Evolutionary conservation across 2,329 filamentous ascomycete species (phyloP).

Genomic region (Aspergillus neoniger): DNA sequence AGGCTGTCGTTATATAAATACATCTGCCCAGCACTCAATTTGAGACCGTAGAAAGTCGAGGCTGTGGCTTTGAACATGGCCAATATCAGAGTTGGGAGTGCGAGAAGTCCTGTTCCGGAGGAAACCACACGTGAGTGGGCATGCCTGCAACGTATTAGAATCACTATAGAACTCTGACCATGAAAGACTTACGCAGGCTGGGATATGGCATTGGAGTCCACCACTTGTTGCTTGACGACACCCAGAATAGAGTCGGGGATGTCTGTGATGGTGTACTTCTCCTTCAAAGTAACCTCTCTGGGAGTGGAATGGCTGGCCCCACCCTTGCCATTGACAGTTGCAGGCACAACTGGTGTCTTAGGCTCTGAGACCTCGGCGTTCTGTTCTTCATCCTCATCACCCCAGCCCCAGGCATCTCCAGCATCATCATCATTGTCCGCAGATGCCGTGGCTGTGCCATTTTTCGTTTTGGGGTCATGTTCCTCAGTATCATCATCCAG

Average conservation of each 20-base stretch:
- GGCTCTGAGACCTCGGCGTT: conserved; percentile 29
- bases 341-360: conserved; percentile 19
- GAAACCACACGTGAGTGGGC: conserved; percentile 42
- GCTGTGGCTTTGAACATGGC: conserved; percentile 55
- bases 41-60: conserved; percentile 48
- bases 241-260: conserved; percentile 74
- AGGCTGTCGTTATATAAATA: conserved; percentile 66
- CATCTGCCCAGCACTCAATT: conserved; percentile 58
- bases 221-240: conserved; percentile 45
- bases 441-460: conserved; percentile 9
- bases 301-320: conserved; percentile 24
- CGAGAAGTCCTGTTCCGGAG: conserved; percentile 46
- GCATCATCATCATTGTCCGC: conserved; percentile 38
- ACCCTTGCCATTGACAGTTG: conserved; percentile 27
- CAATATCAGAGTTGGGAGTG: conserved; percentile 50
- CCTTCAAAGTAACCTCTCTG: conserved; percentile 74
- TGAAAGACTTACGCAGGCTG: conserved; percentile 38
- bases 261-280: conserved; percentile 85
- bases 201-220: conserved; percentile 43
- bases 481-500: conserved; percentile 45
- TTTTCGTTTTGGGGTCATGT: conserved; percentile 18
- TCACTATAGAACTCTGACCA: not conserved
- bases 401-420: conserved; percentile 82
- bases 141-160: conserved; percentile 31
- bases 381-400: conserved; percentile 60